Evolutionary conservation across 1,284 basidiomycete genomes (phyloP).

Genomic region (Sanghuangporus baumii): DNA sequence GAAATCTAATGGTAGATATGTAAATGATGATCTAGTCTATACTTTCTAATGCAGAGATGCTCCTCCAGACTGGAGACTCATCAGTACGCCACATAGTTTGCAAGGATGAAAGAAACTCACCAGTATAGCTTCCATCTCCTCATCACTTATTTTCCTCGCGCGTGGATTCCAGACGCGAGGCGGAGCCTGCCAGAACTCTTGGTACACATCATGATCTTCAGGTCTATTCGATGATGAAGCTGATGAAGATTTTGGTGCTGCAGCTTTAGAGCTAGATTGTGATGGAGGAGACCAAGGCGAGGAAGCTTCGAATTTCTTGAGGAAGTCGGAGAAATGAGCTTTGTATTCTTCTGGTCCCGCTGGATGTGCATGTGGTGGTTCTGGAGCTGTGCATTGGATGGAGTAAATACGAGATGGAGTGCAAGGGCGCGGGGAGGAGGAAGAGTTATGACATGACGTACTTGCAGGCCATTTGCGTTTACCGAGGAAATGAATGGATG

Average conservation of each 20-base stretch:
- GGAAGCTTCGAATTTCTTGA: conserved; percentile 46
- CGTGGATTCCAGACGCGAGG: conserved; percentile 59
- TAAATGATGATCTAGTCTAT: too few relatives aligned
- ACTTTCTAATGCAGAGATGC: conserved; percentile 45
- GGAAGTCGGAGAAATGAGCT: conserved; percentile 54
- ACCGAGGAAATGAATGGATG: conserved; percentile 79
- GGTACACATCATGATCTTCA: conserved; percentile 33
- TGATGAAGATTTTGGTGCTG: conserved; percentile 5
- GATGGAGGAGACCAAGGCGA: conserved; percentile 19
- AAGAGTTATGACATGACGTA: conserved; percentile 31
- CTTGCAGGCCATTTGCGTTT: conserved; percentile 58
- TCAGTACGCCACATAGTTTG: background rate
- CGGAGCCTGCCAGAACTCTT: conserved; percentile 80
- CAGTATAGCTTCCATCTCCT: conserved; percentile 76
- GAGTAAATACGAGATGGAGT: conserved; percentile 7
- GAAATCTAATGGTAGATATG: too few relatives aligned
- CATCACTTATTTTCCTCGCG: conserved; percentile 49
- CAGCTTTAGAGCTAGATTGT: too few relatives aligned
- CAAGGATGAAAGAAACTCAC: conserved; percentile 38
- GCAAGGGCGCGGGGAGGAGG: background rate
- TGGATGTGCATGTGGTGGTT: conserved; percentile 67
- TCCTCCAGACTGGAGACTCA: conserved; percentile 57
- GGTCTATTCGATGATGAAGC: conserved; percentile 17
- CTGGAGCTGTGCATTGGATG: conserved; percentile 39
- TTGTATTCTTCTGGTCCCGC: conserved; percentile 67